phyloP scores from a whole-genome alignment of 73 alveolate species.

The Tetrahymena malaccensis region DNA sequence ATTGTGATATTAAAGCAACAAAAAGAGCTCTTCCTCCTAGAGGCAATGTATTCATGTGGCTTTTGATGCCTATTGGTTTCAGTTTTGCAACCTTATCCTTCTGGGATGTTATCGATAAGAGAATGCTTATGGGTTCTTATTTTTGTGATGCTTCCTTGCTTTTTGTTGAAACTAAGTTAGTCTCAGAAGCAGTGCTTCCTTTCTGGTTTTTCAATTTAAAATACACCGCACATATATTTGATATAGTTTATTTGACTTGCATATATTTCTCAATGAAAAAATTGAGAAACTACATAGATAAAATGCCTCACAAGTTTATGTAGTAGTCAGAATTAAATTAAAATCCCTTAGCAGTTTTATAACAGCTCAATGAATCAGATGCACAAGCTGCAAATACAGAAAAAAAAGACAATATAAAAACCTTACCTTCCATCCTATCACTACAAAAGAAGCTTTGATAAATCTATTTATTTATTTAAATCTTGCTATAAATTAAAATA shows the following conservation, averaged over 20 bases:
- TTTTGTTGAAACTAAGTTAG: neutral
- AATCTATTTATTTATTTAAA: neutral
- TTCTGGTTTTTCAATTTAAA: neutral
- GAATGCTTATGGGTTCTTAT: neutral
- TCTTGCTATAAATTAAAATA: neutral
- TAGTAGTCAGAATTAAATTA: neutral
- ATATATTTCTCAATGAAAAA: neutral
- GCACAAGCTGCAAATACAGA: neutral
- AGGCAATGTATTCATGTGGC: neutral
- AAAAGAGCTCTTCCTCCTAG: neutral
- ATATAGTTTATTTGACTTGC: neutral
- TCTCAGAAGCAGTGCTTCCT: neutral
- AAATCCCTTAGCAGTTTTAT: neutral
- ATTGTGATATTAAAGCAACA: neutral
- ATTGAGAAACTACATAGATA: neutral
- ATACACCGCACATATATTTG: neutral
- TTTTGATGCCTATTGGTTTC: neutral
- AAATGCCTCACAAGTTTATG: neutral
- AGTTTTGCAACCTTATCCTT: neutral
- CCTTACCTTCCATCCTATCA: neutral
- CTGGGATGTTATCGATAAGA: neutral
- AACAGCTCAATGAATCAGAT: neutral
- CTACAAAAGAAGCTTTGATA: neutral
- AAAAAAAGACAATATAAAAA: neutral
- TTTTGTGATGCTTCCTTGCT: neutral